Percentiles rank a stretch among this genome's conserved stretches.
Conservation (phyloP, 2,329 filamentous ascomycete genomes). For the Neocucurbitaria cava region DNA sequence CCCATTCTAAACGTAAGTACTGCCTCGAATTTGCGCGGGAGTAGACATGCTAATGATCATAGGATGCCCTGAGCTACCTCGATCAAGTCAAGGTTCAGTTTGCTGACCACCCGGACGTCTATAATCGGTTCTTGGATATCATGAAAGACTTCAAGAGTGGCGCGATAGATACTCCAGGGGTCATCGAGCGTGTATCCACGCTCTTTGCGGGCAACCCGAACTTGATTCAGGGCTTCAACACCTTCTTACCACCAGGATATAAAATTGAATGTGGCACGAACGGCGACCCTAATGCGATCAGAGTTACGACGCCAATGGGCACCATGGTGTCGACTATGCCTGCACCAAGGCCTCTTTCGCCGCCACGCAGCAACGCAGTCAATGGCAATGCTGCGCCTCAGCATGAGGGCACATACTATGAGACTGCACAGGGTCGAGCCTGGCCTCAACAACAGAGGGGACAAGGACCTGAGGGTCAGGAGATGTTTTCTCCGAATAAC, state of each 20-base stretch:
- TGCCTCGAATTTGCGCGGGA: neutral
- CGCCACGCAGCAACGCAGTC: conserved; percentile 56
- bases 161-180: conserved; percentile 96
- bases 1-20: conserved; percentile 71
- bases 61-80: conserved; percentile 87
- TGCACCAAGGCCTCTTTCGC: conserved; percentile 54
- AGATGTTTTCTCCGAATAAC: conserved; percentile 55
- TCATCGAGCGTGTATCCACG: conserved; percentile 94
- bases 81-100: conserved; percentile 99
- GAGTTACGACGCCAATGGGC: conserved; percentile 97
- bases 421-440: conserved; percentile 42
- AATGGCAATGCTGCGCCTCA: conserved; percentile 63
- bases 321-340: conserved; percentile 91
- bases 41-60: neutral
- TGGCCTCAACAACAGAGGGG: conserved; percentile 49
- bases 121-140: conserved; percentile 95
- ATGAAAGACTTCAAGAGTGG: conserved; percentile 99
- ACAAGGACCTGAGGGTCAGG: conserved; percentile 41
- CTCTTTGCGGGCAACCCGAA: conserved; percentile 95
- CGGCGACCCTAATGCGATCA: conserved; percentile 93
- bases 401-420: conserved; percentile 46
- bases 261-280: conserved; percentile 94
- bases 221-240: conserved; percentile 97
- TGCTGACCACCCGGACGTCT: conserved; percentile 94
- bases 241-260: conserved; percentile 93